These are phyloP conservation scores for Ustilago bromivora DNA, from an alignment of 1,284 basidiomycete species.

Conservation along the genomic window DNA sequence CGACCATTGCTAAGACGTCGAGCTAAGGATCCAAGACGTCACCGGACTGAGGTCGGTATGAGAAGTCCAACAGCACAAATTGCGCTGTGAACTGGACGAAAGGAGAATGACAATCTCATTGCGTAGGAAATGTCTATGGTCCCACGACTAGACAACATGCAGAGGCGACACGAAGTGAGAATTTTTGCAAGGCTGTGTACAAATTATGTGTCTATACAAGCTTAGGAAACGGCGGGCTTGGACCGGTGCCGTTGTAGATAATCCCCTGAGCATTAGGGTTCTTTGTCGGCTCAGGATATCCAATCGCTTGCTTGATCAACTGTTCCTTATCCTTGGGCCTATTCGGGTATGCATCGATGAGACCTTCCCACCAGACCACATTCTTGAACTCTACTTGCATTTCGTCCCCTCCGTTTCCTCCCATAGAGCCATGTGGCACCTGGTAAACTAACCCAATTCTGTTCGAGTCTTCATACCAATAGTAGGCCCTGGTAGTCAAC, in stretches of 20 bases:
- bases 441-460: slow-evolving; percentile 33
- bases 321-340: slow-evolving; percentile 26
- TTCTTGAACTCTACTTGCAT: slow-evolving; percentile 14
- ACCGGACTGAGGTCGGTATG: no score
- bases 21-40: no score
- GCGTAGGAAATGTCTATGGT: no score
- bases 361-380: slow-evolving; percentile 41
- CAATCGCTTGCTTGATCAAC: slow-evolving; percentile 23
- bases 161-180: not conserved
- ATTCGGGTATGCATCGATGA: slow-evolving; percentile 37
- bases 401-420: not conserved
- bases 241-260: slow-evolving; percentile 34
- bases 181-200: not conserved
- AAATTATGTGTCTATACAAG: slow-evolving; percentile 5
- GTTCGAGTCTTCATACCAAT: slow-evolving; percentile 32
- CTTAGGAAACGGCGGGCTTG: slow-evolving; percentile 23
- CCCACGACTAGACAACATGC: no score
- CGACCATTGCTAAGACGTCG: no score
- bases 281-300: slow-evolving; percentile 31
- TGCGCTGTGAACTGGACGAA: no score
- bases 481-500: slow-evolving; percentile 37
- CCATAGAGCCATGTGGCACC: slow-evolving; percentile 4
- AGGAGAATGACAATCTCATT: no score
- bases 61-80: no score
- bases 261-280: slow-evolving; percentile 32